Percentiles rank a stretch among this genome's conserved stretches.
Conservation (phyloP, 495 filamentous ascomycete genomes). For the Viridothelium virens region DNA sequence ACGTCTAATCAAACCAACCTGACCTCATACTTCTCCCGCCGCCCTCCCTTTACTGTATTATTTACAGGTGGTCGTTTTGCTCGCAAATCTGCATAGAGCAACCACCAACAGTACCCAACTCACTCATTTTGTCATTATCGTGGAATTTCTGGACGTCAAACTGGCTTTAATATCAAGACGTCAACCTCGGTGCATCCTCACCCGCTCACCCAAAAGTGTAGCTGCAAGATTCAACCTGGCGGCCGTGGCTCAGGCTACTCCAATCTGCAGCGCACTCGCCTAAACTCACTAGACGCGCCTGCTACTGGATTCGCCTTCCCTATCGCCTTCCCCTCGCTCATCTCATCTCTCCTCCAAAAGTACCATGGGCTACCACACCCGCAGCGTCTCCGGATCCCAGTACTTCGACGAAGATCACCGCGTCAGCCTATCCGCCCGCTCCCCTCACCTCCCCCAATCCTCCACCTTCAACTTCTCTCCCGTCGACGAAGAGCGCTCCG, state of each 20-base stretch:
- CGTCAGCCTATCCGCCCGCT: slow-evolving; percentile 1
- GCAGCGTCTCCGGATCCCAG: slow-evolving; percentile 8
- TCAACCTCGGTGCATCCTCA: not conserved
- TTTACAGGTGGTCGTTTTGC: slow-evolving; percentile 4
- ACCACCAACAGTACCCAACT: not conserved
- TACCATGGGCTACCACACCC: slow-evolving; percentile 2
- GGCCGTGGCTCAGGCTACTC: no score
- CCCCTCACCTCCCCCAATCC: not conserved
- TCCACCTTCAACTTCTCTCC: not conserved
- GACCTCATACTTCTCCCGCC: not conserved
- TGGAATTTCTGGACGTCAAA: no score
- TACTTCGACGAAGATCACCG: not conserved
- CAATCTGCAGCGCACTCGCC: no score
- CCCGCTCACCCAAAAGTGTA: no score
- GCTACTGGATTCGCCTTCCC: not conserved
- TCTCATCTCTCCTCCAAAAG: not conserved
- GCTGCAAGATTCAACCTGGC: no score
- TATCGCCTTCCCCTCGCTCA: not conserved
- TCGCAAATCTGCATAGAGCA: not conserved
- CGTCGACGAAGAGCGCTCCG: not conserved
- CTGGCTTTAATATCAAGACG: not conserved
- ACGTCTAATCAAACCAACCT: not conserved
- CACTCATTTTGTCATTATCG: no score
- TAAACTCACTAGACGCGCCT: no score
- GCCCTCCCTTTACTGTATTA: not conserved